Evolutionary conservation across 164 flowering plant genomes (phyloP).

Genomic region (Chloranthus sessilifolius): DNA sequence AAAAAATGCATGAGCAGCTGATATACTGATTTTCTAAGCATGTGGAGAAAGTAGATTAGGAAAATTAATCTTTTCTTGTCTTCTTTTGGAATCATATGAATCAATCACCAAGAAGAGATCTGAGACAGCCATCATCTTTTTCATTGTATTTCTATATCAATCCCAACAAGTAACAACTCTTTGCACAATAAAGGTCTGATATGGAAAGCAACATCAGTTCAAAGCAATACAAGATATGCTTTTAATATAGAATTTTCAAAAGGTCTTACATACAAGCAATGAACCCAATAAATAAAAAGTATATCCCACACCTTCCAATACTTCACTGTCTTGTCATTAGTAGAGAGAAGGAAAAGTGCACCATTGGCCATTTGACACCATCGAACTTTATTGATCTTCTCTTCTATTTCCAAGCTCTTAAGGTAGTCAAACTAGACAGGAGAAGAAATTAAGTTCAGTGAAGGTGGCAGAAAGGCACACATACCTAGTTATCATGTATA

Average conservation of each 20-base stretch:
- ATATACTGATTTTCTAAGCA: too few relatives aligned
- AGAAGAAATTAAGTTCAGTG: constrained; percentile 6
- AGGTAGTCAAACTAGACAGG: constrained; percentile 75
- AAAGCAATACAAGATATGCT: not conserved
- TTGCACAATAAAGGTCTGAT: too few relatives aligned
- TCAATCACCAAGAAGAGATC: too few relatives aligned
- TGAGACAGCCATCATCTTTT: too few relatives aligned
- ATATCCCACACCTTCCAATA: constrained; percentile 30
- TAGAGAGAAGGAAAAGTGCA: constrained; percentile 55
- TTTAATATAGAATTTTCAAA: too few relatives aligned
- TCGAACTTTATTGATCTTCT: constrained; percentile 83
- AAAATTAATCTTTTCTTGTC: too few relatives aligned
- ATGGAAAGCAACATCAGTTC: not conserved
- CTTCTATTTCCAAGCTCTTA: constrained; percentile 93
- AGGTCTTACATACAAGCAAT: not conserved
- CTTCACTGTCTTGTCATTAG: constrained; percentile 61
- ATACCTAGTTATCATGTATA: not conserved
- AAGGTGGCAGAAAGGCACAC: not conserved
- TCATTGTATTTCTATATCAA: too few relatives aligned
- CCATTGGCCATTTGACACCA: constrained; percentile 84
- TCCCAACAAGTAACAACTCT: too few relatives aligned
- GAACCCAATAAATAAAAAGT: not conserved
- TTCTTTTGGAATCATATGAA: too few relatives aligned
- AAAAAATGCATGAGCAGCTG: too few relatives aligned
- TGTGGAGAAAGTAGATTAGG: too few relatives aligned